A percentile compares a stretch with the other conserved stretches of the same genome.
Conservation (phyloP, 495 filamentous ascomycete species). For the Xylaria flabelliformis region DNA sequence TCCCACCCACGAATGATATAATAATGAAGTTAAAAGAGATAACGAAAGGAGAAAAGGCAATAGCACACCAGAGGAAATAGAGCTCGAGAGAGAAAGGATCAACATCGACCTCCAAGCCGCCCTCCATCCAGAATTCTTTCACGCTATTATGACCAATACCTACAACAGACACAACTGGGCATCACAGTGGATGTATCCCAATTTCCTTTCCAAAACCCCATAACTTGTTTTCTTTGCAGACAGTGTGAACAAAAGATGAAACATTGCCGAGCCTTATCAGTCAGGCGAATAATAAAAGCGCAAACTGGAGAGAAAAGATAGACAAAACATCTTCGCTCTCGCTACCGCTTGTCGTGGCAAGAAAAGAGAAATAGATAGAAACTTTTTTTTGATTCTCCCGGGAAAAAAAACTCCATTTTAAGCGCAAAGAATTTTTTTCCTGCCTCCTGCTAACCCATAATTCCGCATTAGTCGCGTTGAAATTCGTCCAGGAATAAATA, state of each 20-base stretch:
- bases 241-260: not conserved
- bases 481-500: slow-evolving; percentile 25
- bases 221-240: not conserved
- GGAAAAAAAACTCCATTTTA: slow-evolving; percentile 12
- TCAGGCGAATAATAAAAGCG: not conserved
- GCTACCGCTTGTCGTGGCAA: slow-evolving; percentile 14
- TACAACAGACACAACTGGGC: not conserved
- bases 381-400: slow-evolving; percentile 14
- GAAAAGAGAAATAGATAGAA: slow-evolving; percentile 4
- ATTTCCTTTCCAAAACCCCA: not conserved
- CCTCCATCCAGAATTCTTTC: not conserved
- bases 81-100: not conserved
- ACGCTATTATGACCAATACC: slow-evolving; percentile 4
- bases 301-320: not conserved
- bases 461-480: slow-evolving; percentile 7
- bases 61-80: not conserved
- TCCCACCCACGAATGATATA: not conserved
- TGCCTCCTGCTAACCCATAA: slow-evolving; percentile 9
- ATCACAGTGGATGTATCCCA: not conserved
- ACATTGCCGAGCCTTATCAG: not conserved
- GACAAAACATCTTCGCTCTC: slow-evolving; percentile 1
- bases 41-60: not conserved
- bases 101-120: not conserved
- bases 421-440: not conserved
- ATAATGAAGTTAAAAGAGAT: not conserved